phyloP scores from a whole-genome alignment of 1,284 basidiomycete genomes.

The Schizophyllum amplum region DNA sequence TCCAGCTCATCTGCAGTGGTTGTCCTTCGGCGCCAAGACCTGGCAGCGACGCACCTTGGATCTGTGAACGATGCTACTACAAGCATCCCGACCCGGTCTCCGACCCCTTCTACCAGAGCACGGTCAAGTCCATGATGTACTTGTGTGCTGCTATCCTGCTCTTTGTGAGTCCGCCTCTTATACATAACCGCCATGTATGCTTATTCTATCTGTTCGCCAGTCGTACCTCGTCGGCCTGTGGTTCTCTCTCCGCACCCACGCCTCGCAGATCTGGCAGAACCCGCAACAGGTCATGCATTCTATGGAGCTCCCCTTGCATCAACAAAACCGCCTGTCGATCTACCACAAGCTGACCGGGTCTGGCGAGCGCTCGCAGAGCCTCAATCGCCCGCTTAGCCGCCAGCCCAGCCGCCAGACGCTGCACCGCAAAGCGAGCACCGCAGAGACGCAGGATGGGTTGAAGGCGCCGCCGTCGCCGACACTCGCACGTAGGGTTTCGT shows the following conservation, averaged over 20 bases:
- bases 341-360: conserved; percentile 54
- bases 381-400: not conserved
- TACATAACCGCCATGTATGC: not conserved
- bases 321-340: conserved; percentile 59
- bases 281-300: conserved; percentile 78
- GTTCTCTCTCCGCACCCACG: conserved; percentile 98
- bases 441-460: conserved; percentile 12
- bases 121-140: conserved; percentile 92
- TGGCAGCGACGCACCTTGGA: conserved; percentile 56
- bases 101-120: conserved; percentile 96
- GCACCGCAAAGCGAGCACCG: conserved; percentile 37
- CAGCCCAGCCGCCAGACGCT: conserved; percentile 16
- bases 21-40: conserved; percentile 56
- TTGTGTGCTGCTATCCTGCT: conserved; percentile 87
- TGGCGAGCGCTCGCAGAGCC: conserved; percentile 5
- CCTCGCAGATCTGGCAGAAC: conserved; percentile 99
- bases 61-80: conserved; percentile 91
- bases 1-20: conserved; percentile 88
- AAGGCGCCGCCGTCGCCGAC: conserved; percentile 26
- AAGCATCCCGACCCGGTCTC: conserved; percentile 87
- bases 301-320: conserved; percentile 42
- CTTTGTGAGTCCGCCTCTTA: conserved; percentile 55
- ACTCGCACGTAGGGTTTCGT: conserved; percentile 44
- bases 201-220: conserved; percentile 30
- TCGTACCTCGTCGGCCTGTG: conserved; percentile 96